Percentiles rank a stretch among this genome's conserved stretches.
phyloP scores from a whole-genome alignment of 2,329 filamentous ascomycete genomes.

The Colletotrichum sidae region DNA sequence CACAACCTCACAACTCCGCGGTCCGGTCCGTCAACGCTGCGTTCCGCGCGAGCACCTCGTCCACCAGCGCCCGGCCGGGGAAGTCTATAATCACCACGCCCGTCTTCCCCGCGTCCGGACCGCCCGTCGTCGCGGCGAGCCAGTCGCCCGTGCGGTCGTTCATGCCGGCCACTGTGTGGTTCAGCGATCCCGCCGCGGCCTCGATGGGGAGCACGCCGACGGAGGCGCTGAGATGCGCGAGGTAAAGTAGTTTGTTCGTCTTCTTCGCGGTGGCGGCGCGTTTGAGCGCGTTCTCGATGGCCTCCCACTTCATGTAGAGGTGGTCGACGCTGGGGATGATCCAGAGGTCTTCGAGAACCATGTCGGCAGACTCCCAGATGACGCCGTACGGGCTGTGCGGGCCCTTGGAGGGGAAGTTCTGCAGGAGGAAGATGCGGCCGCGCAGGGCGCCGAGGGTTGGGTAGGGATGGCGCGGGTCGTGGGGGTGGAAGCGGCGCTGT shows the following conservation, averaged over 20 bases:
- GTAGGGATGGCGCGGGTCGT: slow-evolving; percentile 46
- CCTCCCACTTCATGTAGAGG: slow-evolving; percentile 60
- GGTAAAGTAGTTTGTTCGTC: slow-evolving; percentile 53
- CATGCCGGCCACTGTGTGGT: slow-evolving; percentile 57
- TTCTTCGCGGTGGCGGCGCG: slow-evolving; percentile 46
- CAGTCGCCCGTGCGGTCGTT: slow-evolving; percentile 62
- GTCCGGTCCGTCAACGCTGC: slow-evolving; percentile 39
- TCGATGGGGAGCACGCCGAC: slow-evolving; percentile 62
- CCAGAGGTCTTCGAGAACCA: slow-evolving; percentile 61
- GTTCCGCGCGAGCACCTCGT: slow-evolving; percentile 57
- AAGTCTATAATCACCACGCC: slow-evolving; percentile 64
- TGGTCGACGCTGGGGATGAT: slow-evolving; percentile 55
- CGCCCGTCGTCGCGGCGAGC: slow-evolving; percentile 43
- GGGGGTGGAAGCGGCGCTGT: slow-evolving; percentile 50
- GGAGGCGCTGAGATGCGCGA: slow-evolving; percentile 60
- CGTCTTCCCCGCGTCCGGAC: slow-evolving; percentile 44
- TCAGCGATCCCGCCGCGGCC: slow-evolving; percentile 59
- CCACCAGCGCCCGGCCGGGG: slow-evolving; percentile 55
- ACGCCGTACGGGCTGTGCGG: slow-evolving; percentile 52
- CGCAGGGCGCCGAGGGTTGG: slow-evolving; percentile 59
- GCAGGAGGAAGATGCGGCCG: slow-evolving; percentile 59
- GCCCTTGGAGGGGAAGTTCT: slow-evolving; percentile 54
- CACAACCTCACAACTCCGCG: slow-evolving; percentile 19
- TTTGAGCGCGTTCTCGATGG: slow-evolving; percentile 54
- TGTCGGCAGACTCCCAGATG: slow-evolving; percentile 56